Base-by-base conservation (phyloP, 73 alveolate species). In the Uronychia setigera region DNA sequence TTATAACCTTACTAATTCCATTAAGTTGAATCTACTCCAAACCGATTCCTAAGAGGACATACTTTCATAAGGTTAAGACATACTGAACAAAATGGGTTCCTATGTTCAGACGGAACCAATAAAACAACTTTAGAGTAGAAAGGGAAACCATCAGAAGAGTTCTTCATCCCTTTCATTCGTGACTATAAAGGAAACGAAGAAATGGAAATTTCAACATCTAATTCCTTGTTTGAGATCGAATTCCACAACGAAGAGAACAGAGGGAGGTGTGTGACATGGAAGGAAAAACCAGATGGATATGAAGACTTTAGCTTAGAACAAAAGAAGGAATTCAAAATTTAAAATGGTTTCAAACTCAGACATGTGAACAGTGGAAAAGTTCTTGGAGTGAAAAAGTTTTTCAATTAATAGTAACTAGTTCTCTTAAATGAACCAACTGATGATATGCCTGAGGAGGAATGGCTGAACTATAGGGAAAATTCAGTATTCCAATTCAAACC, bases 331-430 rank as follows among this genome's bases (percentile, higher is more conserved):
- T 29, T 31, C 11, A 76, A 14, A 9, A 5, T 76, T 9, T 13
- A 29, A 9, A 29, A 29, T 34, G 26, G 34, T 26, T 33, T 84
- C 33, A 78, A 90, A 60, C 79, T 90, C 74, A 78, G 95, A 75
- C 95, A 90, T 59, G 31, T 90, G 29, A 85, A 84, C 81, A 83
- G 90, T 29, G 95, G 95, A 1, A 80, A 80, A 74, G 82, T 79
- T 31, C 75, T 85, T 0, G 59, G 78, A 1, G 77, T 87, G 27
- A 34, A 89, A 19, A 19, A 46, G 67, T 11, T 46, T 11, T 46
- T 11, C 67, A 5, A 19, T 19, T 11, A 46, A 46, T 46, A 11
- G 67, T 19, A 11, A 5, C 19, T 46, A 19, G 67, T 46, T 5
- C 67, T 46, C n/a, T 46, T 46, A 19, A 46, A 46, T 46, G 67